Evolutionary conservation across 139 green algal genomes (phyloP).

Genomic region (Chlamydomonas sphaeroides): DNA sequence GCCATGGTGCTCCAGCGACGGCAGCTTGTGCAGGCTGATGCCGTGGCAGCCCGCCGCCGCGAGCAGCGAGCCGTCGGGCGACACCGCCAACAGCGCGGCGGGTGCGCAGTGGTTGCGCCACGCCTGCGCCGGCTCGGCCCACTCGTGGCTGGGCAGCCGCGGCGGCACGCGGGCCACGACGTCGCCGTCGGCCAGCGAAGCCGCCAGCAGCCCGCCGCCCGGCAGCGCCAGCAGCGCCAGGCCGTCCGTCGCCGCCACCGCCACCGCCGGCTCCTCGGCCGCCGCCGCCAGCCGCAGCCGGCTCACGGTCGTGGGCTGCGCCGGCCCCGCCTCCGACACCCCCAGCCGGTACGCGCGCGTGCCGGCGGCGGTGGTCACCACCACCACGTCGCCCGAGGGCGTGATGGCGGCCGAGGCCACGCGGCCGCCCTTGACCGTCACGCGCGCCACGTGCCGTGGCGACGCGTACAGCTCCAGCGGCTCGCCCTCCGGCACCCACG

Average conservation of each 20-base stretch:
- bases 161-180: not conserved
- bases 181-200: not conserved
- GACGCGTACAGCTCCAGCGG: slow-evolving; percentile 54
- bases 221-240: slow-evolving; percentile 8
- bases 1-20: not conserved
- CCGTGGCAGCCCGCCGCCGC: slow-evolving; percentile 75
- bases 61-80: slow-evolving; percentile 71
- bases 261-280: not conserved
- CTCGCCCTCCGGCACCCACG: slow-evolving; percentile 41
- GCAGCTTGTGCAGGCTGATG: slow-evolving; percentile 44
- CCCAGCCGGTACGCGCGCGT: slow-evolving; percentile 58
- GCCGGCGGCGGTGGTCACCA: slow-evolving; percentile 59
- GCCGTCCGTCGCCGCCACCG: slow-evolving; percentile 3
- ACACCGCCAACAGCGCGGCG: slow-evolving; percentile 62
- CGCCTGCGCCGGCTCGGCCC: not conserved
- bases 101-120: slow-evolving; percentile 51
- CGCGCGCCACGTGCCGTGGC: slow-evolving; percentile 63
- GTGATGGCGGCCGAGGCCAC: slow-evolving; percentile 71
- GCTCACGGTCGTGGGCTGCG: not conserved
- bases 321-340: not conserved
- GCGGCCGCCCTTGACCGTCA: slow-evolving; percentile 52
- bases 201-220: slow-evolving; percentile 4
- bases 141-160: not conserved
- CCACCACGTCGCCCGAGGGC: slow-evolving; percentile 69
- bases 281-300: slow-evolving; percentile 33